Evolutionary conservation across 305 asterid species (phyloP), one percentile per base, ranked within the genome.

Genomic region (Rubia peregrina): DNA sequence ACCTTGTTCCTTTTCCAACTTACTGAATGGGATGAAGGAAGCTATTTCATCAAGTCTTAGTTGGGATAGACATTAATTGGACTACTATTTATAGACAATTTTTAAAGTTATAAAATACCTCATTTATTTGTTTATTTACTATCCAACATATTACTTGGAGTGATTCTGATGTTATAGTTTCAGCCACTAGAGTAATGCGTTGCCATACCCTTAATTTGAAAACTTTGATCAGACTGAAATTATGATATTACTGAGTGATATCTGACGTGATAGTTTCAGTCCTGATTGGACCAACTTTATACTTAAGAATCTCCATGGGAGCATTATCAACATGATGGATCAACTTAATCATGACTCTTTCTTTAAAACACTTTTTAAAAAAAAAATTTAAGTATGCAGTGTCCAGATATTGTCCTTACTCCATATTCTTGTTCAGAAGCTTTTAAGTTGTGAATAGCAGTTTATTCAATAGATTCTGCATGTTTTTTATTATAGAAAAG

Each of bases 161-260:
- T 71, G 68, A 60, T 61, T 61, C 65, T 61, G 41, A 13, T 26
- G 60, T 51, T 51, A 51, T 51, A 51, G 19, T 16, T 51, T 16
- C 57, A 51, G 19, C 13, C 19, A n/a, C 42, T 68, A 42, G 42
- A 68, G 67, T 43, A 22, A 44, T 66, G 70, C 43, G 53, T 65
- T 21, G 9, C 33, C 53, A 42, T 40, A n/a, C 60, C 60, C 22
- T n/a, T 53, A 53, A 53, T 68, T 53, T 68, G 19, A 12, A 33
- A 36, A 68, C 14, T 24, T 9, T 49, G 3, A 60, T 68, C 22
- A 59, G 22, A 51, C 60, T 53, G 24, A 51, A 51, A 51, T 13
- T 51, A 51, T 51, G 22, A 17, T 17, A 48, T 48, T 48, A 48
- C 55, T 14, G 55, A 48, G 55, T 48, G 1, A 13, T 48, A 48